phyloP scores from a whole-genome alignment of 768 basidiomycete genomes.

The Neoboletus subvelutipes region DNA sequence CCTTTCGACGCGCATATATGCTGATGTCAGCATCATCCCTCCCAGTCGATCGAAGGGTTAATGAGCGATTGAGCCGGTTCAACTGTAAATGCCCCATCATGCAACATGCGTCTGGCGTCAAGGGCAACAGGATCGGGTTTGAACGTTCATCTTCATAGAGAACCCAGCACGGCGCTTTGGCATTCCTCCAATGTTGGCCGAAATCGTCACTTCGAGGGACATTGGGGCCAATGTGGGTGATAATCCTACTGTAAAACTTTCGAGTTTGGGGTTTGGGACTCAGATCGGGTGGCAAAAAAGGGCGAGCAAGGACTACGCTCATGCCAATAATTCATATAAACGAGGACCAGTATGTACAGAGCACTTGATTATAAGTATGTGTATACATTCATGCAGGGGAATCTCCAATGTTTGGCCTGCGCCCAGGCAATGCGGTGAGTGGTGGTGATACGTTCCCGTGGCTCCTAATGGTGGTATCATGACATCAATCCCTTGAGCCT shows the following conservation, averaged over 20 bases:
- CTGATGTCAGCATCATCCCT: neutral
- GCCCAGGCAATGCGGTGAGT: neutral
- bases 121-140: neutral
- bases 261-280: too few relatives aligned
- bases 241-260: too few relatives aligned
- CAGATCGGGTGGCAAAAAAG: neutral
- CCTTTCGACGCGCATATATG: neutral
- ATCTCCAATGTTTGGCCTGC: neutral
- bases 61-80: too few relatives aligned
- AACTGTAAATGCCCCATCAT: too few relatives aligned
- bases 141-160: too few relatives aligned
- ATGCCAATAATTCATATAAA: too few relatives aligned
- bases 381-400: neutral
- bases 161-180: too few relatives aligned
- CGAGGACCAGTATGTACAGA: neutral
- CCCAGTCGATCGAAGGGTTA: too few relatives aligned
- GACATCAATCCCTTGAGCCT: slow-evolving; percentile 29
- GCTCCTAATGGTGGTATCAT: slow-evolving; percentile 1
- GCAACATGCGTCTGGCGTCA: too few relatives aligned
- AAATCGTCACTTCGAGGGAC: too few relatives aligned
- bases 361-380: neutral
- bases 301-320: neutral
- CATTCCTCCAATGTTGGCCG: too few relatives aligned
- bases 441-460: too few relatives aligned
- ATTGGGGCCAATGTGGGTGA: neutral